Evolutionary conservation across 306 rosid species (phyloP), one percentile per base, ranked within the genome.

Genomic region (Vigna nakashimae): DNA sequence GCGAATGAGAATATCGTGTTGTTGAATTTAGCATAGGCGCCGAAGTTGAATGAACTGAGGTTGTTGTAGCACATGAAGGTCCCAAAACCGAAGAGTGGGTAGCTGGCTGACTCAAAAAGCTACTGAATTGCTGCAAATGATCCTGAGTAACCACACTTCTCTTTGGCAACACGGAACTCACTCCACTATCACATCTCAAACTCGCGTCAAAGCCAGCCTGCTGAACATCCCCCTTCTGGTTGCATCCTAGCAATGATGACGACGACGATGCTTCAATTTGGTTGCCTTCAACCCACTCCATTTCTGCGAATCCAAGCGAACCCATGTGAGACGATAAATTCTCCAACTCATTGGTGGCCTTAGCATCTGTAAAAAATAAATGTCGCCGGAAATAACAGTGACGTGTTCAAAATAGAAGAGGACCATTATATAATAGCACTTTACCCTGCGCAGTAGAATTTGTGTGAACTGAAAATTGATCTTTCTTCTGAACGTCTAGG

Each of bases 261-360:
- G 45, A 40, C 2, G 46, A 42, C 15, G 90, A 87, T 65, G 87
- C 82, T 56, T 92, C 98, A 3, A 69, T 84, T 63, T 85, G 97
- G 79, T 71, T 82, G 82, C 87, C 79, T 15, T 86, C 80, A 18
- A 82, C 73, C 90, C 95, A 92, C 10, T 95, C 97, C 90, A 91
- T 95, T 89, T 95, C 99, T 92, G 99, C 89, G 86, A 95, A 92
- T 82, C 91, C 93, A 92, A 92, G 97, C 85, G 97, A 95, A 92
- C 84, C 73, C 96, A 91, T 82, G 80, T 92, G 90, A 95, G 97
- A 91, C 66, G 90, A 90, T 84, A 95, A 89, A 87, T 87, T 89
- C 80, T 87, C 93, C 92, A 87, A 89, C 64, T 88, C 89, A 87
- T 83, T 89, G 92, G 84, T 88, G 91, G 92, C 91, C 91, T 83